Conservation (phyloP, 148 eudicot genomes). For the Simmondsia chinensis region DNA sequence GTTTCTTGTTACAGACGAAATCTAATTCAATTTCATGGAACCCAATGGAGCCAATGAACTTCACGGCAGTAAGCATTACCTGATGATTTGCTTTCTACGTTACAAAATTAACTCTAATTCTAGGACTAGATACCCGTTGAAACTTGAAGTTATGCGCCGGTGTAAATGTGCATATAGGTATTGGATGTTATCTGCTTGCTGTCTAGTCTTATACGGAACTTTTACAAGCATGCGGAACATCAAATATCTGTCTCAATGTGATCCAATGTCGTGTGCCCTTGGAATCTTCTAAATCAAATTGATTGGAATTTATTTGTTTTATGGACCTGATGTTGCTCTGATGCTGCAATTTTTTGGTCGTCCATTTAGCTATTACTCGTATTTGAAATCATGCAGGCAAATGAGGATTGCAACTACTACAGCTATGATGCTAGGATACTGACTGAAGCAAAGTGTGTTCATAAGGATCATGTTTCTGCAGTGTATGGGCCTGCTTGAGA, state of each 20-base stretch:
- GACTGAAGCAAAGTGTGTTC: slow-evolving; percentile 87
- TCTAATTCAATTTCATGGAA: slow-evolving; percentile 90
- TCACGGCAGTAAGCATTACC: slow-evolving; percentile 68
- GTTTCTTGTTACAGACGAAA: slow-evolving; percentile 51
- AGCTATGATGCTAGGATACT: slow-evolving; percentile 82
- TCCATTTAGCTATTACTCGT: not conserved
- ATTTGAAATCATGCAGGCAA: slow-evolving; percentile 54
- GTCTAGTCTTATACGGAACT: no score
- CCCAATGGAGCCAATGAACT: slow-evolving; percentile 97
- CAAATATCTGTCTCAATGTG: no score
- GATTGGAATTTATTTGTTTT: no score
- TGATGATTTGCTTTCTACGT: not conserved
- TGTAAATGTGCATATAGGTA: no score
- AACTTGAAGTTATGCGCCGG: not conserved
- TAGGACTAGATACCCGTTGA: not conserved
- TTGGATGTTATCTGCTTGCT: no score
- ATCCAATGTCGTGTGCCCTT: no score
- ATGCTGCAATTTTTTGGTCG: not conserved
- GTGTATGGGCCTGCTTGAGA: slow-evolving; percentile 54
- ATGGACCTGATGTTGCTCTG: not conserved
- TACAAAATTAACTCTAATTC: not conserved
- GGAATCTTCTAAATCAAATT: no score
- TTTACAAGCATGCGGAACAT: no score
- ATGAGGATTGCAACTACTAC: slow-evolving; percentile 90
- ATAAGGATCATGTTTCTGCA: slow-evolving; percentile 92